Evolutionary conservation across 768 basidiomycete genomes (phyloP).

Genomic region (Tricholoma sp.): DNA sequence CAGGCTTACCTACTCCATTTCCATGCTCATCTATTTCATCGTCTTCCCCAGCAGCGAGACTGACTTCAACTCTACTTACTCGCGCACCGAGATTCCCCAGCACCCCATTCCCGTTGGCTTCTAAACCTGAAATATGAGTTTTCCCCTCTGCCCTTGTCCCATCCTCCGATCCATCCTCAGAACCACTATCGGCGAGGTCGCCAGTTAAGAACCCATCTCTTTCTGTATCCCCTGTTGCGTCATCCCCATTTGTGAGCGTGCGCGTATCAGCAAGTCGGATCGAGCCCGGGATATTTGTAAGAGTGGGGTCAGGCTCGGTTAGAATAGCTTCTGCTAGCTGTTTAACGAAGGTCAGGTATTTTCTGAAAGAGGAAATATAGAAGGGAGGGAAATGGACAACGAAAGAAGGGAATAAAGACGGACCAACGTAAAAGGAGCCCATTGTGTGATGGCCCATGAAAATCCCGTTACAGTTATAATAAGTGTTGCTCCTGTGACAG

Average conservation of each 20-base stretch:
- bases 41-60: not conserved
- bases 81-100: constrained; percentile 44
- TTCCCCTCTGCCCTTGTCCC: constrained; percentile 26
- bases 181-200: constrained; percentile 5
- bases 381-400: not conserved
- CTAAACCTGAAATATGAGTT: constrained; percentile 36
- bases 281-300: constrained; percentile 26
- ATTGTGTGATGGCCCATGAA: constrained; percentile 89
- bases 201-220: not conserved
- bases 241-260: constrained; percentile 24
- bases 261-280: constrained; percentile 44
- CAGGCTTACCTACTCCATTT: constrained; percentile 11
- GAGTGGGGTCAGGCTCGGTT: constrained; percentile 43
- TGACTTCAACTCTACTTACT: constrained; percentile 24
- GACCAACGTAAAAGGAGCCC: constrained; percentile 91
- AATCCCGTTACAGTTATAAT: constrained; percentile 81
- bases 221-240: not conserved
- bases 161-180: constrained; percentile 9
- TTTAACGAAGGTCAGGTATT: not conserved
- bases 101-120: constrained; percentile 12
- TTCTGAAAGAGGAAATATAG: not conserved
- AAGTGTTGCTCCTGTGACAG: constrained; percentile 64
- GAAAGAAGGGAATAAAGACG: constrained; percentile 15
- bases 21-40: constrained; percentile 1
- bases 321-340: constrained; percentile 86